Conservation (phyloP, 495 filamentous ascomycete genomes). For the Choiromyces venosus region DNA sequence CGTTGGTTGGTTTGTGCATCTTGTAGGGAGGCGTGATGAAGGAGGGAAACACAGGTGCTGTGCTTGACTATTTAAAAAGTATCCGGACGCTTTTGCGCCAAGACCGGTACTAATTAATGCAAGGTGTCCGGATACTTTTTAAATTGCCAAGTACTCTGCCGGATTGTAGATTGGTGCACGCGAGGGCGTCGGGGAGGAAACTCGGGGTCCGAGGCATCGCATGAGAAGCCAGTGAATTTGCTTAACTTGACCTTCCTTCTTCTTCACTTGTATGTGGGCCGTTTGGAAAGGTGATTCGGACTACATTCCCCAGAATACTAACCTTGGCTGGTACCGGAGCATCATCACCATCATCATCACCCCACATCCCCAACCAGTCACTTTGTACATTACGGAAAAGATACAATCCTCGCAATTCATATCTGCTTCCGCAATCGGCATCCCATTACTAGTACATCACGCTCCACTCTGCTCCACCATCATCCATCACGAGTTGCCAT, state of each 20-base stretch:
- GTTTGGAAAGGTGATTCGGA: background rate
- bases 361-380: background rate
- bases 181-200: background rate
- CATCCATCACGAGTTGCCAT: background rate
- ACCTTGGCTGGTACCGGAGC: background rate
- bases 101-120: no score
- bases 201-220: background rate
- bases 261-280: background rate
- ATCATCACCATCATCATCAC: background rate
- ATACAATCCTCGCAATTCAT: background rate
- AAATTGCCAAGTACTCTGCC: no score
- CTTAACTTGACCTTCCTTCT: background rate
- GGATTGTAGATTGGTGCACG: background rate
- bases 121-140: no score
- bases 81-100: no score
- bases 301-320: background rate
- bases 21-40: background rate
- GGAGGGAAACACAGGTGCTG: background rate
- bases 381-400: background rate
- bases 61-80: background rate
- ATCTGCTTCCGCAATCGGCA: background rate
- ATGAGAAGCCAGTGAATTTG: background rate
- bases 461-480: background rate
- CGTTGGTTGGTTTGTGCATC: background rate
- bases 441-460: background rate